Base-by-base conservation (phyloP, 805 yeast genomes). In the Schizosaccharomyces lindneri region DNA sequence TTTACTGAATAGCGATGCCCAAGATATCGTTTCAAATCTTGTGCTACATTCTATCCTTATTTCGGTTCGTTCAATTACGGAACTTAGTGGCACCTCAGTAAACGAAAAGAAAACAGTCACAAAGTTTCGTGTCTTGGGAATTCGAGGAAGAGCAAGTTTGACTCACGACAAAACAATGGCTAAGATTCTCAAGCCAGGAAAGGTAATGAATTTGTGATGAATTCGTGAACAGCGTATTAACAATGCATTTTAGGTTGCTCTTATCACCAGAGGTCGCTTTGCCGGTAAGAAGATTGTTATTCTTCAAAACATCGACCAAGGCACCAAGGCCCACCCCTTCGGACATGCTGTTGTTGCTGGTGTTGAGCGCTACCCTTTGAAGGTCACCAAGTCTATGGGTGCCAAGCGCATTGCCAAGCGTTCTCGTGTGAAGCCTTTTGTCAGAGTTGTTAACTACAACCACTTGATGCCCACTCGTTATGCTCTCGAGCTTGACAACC, bases 261-360 rank as follows among this genome's bases (percentile, higher is more conserved):
- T 93, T 80, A 88, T 93, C 77, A 95, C 89, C 78, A 90, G 97
- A 79, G 98, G 98, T 75, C 93, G 98, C 81, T 90, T 82, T 87
- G 98, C 98, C 77, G 98, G 98, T 82, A 90, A 89, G 86, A 93
- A 93, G 85, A 98, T 93, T 70, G 98, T 93, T 76, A 88, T 93
- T 75, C 89, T 93, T 76, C 88, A 87, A 79, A 90, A 96, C 71
- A 94, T 86, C 76, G 97, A 93, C 75, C 97, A 93, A 74, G 98
- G 98, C 76, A 81, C 97, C 81, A 93, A 93, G 81, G 76, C 93
- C 68, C 97, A 90, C 82, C 93, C 94, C 73, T 93, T 88, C 86
- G 95, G 96, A 76, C 97, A 93, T 74, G 98, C 98, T 76, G 82
- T 93, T 72, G 98, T 93, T 74, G 97, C 95, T 70, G 98, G 98